These are phyloP conservation scores for Daldinia concentrica DNA, from an alignment of 495 filamentous ascomycete genomes.

Conservation along the genomic window DNA sequence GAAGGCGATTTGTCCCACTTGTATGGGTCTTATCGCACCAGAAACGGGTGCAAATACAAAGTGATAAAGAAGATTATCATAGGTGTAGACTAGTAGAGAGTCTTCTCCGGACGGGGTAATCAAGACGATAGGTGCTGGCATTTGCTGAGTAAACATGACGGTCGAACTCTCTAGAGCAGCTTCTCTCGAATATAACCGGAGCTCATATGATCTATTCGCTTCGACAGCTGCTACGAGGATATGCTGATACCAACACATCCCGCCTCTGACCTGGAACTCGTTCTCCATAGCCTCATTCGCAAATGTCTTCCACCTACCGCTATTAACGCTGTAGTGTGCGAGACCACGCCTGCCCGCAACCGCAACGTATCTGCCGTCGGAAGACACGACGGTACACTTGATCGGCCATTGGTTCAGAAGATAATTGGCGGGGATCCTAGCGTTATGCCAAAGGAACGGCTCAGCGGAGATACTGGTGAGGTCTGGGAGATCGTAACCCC, in stretches of 20 bases:
- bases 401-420: slow-evolving; percentile 93
- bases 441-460: slow-evolving; percentile 89
- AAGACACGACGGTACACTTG: slow-evolving; percentile 81
- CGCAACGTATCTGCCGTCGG: slow-evolving; percentile 93
- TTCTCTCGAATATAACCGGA: slow-evolving; percentile 93
- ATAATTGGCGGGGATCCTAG: slow-evolving; percentile 85
- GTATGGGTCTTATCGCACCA: slow-evolving; percentile 76
- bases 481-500: slow-evolving; percentile 90
- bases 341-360: slow-evolving; percentile 91
- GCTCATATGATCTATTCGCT: slow-evolving; percentile 80
- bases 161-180: slow-evolving; percentile 75
- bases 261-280: slow-evolving; percentile 89
- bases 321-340: slow-evolving; percentile 94
- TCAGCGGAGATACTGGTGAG: slow-evolving; percentile 93
- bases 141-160: slow-evolving; percentile 75
- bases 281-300: slow-evolving; percentile 82
- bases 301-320: slow-evolving; percentile 96
- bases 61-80: slow-evolving; percentile 95
- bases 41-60: slow-evolving; percentile 82
- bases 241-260: slow-evolving; percentile 99
- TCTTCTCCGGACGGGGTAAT: slow-evolving; percentile 90
- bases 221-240: slow-evolving; percentile 95
- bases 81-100: slow-evolving; percentile 94
- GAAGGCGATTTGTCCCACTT: slow-evolving; percentile 96
- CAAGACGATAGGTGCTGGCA: slow-evolving; percentile 85